Base-by-base conservation (phyloP, 768 basidiomycete genomes). In the Lentinula detonsa region DNA sequence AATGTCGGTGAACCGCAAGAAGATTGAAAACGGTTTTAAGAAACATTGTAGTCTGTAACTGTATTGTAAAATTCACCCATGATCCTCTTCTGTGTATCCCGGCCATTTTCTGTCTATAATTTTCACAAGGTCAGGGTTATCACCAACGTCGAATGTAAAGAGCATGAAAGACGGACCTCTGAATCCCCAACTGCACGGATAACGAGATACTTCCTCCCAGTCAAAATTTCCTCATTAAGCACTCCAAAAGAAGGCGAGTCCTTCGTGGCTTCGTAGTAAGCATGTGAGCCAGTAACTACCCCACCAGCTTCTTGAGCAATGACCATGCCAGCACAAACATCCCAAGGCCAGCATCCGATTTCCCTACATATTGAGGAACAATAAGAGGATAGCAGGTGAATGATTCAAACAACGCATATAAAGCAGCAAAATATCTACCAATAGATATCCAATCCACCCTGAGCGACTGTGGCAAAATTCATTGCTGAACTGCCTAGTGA, bases 231-330 rank as follows among this genome's bases (percentile, higher is more conserved):
- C 61, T 88, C 84, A 3, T 84, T 86, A 11, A 89, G 82, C 45
- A 84, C 81, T 50, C 86, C 85, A 64, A 86, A 85, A 18, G 70
- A 65, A n/a, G 66, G 66, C 6, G 72, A 66, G 37, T 73, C 65
- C 1, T 65, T 71, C 0, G 80, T 74, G 10, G 73, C 64, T 2
- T 74, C 70, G 63, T 85, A 77, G 8, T 72, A 72, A 21, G 71
- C 74, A 55, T 87, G 80, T 53, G 86, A 86, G 37, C 92, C 93
- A 16, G 89, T 87, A 34, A 91, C 85, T 10, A 87, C 75, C 13
- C 88, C 84, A 5, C 96, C 96, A 0, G 95, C 91, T 71, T 96
- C 96, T 63, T 91, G 83, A 0, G 91, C 89, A 62, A 98, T 95
- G 65, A 96, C 87, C 11, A 91, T 86, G 0, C 95, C 96, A 2